Evolutionary conservation across 805 yeast genomes (phyloP), one percentile per base, ranked within the genome.

Genomic region (Vanderwaltozyma verrucispora): DNA sequence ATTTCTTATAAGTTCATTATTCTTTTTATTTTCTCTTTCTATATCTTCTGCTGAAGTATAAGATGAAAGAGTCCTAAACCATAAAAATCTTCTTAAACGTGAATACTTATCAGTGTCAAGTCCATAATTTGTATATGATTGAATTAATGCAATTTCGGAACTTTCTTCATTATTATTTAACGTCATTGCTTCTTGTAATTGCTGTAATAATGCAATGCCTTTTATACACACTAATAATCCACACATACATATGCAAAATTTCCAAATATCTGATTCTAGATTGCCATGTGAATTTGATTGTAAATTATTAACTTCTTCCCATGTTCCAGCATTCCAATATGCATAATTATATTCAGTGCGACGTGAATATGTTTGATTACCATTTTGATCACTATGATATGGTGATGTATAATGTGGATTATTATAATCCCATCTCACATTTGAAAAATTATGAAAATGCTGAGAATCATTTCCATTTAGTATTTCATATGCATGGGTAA

Each of bases 1-100:
- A 15, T 40, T 75, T 51, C 89, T 89, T 45, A 88, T 70, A 43
- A 85, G 66, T 55, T 72, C 72, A 62, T 88, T 96, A 63, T 88
- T 80, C 56, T 80, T 92, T 17, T 39, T 44, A 3, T 64, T 62
- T 36, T 63, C 62, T n/a, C 48, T 38, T 38, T 63, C 66, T 15
- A 64, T 44, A 16, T 56, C 57, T 1, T 51, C 59, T 29, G 51
- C 47, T 12, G 56, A 46, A n/a, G 25, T 28, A 8, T 44, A 42
- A 36, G 58, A 63, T 20, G 59, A 43, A 3, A 62, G 59, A 41
- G 65, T 49, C 47, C 77, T 61, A 48, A 72, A 72, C 77, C 77
- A 72, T 38, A 77, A 45, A 49, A 77, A 77, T 41, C 85, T 62
- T 40, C 67, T 62, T 19, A 77, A 65, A 27, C 83, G 61, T 3